Evolutionary conservation across 2,329 filamentous ascomycete genomes (phyloP).

Genomic region (Scytalidium sp.): DNA sequence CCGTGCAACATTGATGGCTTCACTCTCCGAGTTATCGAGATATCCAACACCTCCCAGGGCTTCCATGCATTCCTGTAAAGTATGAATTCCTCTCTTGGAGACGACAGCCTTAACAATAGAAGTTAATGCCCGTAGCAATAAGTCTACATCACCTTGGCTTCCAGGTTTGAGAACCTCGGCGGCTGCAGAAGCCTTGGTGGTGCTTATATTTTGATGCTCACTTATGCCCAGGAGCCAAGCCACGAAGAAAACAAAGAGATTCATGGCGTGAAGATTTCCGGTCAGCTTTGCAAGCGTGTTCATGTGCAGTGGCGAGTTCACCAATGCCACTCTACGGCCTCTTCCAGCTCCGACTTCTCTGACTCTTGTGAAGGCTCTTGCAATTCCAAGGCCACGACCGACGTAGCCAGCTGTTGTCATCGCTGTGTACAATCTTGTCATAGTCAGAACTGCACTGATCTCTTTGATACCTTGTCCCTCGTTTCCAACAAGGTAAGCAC

Average conservation of each 20-base stretch:
- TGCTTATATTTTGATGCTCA: slow-evolving; percentile 39
- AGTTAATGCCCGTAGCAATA: slow-evolving; percentile 54
- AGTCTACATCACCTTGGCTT: slow-evolving; percentile 16
- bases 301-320: slow-evolving; percentile 54
- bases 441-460: slow-evolving; percentile 65
- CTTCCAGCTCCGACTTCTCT: slow-evolving; percentile 47
- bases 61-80: slow-evolving; percentile 59
- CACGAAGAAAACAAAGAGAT: slow-evolving; percentile 53
- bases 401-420: slow-evolving; percentile 50
- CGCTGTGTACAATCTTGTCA: slow-evolving; percentile 59
- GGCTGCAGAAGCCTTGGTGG: background rate
- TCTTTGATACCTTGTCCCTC: slow-evolving; percentile 66
- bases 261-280: slow-evolving; percentile 51
- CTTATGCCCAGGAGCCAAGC: slow-evolving; percentile 51
- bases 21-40: slow-evolving; percentile 57
- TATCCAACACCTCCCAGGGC: slow-evolving; percentile 65
- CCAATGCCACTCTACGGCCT: slow-evolving; percentile 43
- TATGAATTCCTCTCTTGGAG: slow-evolving; percentile 46
- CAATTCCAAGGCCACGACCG: slow-evolving; percentile 54
- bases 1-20: slow-evolving; percentile 63
- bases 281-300: slow-evolving; percentile 54
- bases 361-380: slow-evolving; percentile 55
- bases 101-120: slow-evolving; percentile 59
- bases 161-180: slow-evolving; percentile 12
- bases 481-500: slow-evolving; percentile 63